phyloP scores from a whole-genome alignment of 2,329 filamentous ascomycete genomes.

The Curvularia lunata region DNA sequence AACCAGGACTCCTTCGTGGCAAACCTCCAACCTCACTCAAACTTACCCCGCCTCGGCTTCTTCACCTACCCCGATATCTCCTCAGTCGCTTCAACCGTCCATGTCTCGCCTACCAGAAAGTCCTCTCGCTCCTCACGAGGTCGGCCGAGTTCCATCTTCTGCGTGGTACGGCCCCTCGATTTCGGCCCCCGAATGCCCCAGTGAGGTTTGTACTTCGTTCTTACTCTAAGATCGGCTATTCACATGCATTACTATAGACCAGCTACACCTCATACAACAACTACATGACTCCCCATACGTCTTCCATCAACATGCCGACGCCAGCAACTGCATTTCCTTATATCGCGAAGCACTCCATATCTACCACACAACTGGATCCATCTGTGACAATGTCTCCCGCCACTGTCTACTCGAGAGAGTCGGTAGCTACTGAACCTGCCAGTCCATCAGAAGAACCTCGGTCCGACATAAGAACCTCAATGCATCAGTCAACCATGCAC shows the following conservation, averaged over 20 bases:
- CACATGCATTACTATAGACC: slow-evolving; percentile 24
- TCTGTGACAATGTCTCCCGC: slow-evolving; percentile 40
- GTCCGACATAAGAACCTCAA: slow-evolving; percentile 13
- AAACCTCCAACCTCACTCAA: slow-evolving; percentile 34
- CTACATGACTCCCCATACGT: slow-evolving; percentile 42
- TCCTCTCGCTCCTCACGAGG: slow-evolving; percentile 36
- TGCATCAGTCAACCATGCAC: slow-evolving; percentile 20
- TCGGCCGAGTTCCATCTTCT: slow-evolving; percentile 32
- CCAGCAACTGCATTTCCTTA: slow-evolving; percentile 32
- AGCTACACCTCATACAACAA: slow-evolving; percentile 41
- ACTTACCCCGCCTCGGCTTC: slow-evolving; percentile 35
- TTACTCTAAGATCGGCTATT: slow-evolving; percentile 13
- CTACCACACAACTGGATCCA: slow-evolving; percentile 27
- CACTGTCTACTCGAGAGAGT: slow-evolving; percentile 38
- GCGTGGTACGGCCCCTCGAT: slow-evolving; percentile 42
- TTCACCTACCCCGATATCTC: slow-evolving; percentile 43
- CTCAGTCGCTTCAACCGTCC: slow-evolving; percentile 40
- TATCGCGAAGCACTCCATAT: slow-evolving; percentile 28
- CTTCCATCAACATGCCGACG: slow-evolving; percentile 35
- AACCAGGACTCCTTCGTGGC: slow-evolving; percentile 37
- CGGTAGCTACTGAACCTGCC: slow-evolving; percentile 29
- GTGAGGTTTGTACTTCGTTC: slow-evolving; percentile 36
- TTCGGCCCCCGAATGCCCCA: slow-evolving; percentile 36
- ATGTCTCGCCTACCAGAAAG: slow-evolving; percentile 38
- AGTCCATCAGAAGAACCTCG: slow-evolving; percentile 32